A percentile compares a stretch with the other conserved stretches of the same genome.
Conservation (phyloP, 176 grass and related monocot genomes). For the Guadua angustifolia region DNA sequence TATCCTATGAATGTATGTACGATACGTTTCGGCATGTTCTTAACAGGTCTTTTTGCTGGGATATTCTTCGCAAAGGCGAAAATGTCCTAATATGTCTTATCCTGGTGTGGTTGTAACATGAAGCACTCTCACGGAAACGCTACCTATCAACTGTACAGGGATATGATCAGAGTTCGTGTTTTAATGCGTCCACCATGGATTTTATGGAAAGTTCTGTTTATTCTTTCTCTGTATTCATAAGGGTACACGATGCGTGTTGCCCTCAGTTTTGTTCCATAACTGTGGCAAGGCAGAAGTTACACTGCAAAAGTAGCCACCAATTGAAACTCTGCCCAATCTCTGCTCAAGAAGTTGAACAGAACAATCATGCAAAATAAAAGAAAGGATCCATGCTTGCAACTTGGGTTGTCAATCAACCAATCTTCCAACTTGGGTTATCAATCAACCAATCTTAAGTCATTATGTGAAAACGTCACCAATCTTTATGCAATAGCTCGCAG, state of each 20-base stretch:
- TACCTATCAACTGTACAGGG: constrained; percentile 54
- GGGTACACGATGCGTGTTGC: not conserved
- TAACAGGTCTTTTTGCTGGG: constrained; percentile 93
- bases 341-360: constrained; percentile 42
- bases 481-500: not conserved
- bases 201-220: not conserved
- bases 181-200: not conserved
- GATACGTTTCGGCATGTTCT: constrained; percentile 1
- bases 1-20: not conserved
- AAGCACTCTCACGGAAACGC: not conserved
- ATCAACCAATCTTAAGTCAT: not conserved
- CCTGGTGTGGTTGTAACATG: constrained; percentile 17
- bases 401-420: not conserved
- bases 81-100: constrained; percentile 54
- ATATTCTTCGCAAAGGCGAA: constrained; percentile 94
- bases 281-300: constrained; percentile 31
- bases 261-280: constrained; percentile 42
- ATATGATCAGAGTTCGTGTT: constrained; percentile 34
- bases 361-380: constrained; percentile 29
- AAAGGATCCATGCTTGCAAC: not conserved
- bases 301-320: constrained; percentile 1
- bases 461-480: not conserved
- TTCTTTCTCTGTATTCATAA: constrained; percentile 28
- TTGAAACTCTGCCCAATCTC: not conserved
- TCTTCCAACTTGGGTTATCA: not conserved